These are phyloP conservation scores for Dendrobium catenatum DNA, from an alignment of 106 monocot genomes.

Conservation along the genomic window DNA sequence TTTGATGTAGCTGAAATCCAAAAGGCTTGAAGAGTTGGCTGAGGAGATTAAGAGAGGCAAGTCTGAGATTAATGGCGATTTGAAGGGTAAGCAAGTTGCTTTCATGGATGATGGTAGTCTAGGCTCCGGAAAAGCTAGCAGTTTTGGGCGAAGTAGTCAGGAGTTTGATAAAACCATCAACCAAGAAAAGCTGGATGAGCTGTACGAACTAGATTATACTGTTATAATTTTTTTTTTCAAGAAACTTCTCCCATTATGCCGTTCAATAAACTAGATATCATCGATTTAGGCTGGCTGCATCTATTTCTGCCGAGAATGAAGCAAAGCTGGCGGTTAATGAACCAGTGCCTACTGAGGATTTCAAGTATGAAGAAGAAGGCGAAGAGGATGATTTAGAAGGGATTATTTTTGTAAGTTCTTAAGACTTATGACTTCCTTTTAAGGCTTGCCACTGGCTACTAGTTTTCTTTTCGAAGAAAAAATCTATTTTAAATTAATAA, in stretches of 20 bases:
- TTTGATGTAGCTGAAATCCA: slow-evolving; percentile 57
- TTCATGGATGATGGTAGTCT: neutral
- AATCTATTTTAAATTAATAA: too few species aligned
- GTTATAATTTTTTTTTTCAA: neutral
- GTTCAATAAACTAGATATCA: neutral
- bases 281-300: slow-evolving; percentile 70
- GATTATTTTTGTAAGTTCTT: slow-evolving; percentile 62
- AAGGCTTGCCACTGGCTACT: neutral
- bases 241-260: neutral
- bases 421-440: neutral
- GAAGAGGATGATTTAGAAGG: slow-evolving; percentile 69
- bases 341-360: slow-evolving; percentile 14
- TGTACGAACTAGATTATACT: slow-evolving; percentile 23
- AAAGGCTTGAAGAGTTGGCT: slow-evolving; percentile 79
- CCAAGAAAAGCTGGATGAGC: slow-evolving; percentile 59
- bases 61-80: slow-evolving; percentile 23
- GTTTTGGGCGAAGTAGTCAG: neutral
- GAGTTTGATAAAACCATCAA: neutral
- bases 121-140: neutral
- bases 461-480: neutral
- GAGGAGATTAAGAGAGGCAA: slow-evolving; percentile 50
- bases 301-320: slow-evolving; percentile 94
- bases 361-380: slow-evolving; percentile 24
- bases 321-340: slow-evolving; percentile 8
- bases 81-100: slow-evolving; percentile 43